A percentile compares a stretch with the other conserved stretches of the same genome.
Evolutionary conservation across 768 basidiomycete species (phyloP).

Genomic region (Ramaria sp.): DNA sequence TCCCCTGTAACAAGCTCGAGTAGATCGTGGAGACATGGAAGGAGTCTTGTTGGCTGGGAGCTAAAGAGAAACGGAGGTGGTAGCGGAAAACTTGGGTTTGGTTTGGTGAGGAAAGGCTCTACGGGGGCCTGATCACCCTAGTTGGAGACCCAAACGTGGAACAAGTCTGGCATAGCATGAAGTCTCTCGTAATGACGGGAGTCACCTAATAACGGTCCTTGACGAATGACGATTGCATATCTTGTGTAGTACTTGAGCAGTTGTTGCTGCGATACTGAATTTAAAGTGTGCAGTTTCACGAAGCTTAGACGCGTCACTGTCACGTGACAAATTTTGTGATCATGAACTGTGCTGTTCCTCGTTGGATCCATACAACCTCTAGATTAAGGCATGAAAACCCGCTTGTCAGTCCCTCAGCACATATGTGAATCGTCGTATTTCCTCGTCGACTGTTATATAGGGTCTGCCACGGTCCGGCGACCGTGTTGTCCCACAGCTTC

Average conservation of each 20-base stretch:
- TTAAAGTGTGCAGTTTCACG: too few species aligned
- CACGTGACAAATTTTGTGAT: background rate
- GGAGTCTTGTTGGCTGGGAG: constrained; percentile 5
- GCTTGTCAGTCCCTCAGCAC: constrained; percentile 4
- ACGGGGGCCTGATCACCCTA: background rate
- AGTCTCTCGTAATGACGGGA: background rate
- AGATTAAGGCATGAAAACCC: constrained; percentile 9
- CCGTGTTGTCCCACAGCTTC: constrained; percentile 28
- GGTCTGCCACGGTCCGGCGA: constrained; percentile 28
- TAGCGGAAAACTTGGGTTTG: constrained; percentile 5
- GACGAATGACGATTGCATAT: background rate
- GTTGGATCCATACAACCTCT: constrained; percentile 6
- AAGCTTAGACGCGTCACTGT: background rate
- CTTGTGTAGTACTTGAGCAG: background rate
- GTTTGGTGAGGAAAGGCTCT: background rate
- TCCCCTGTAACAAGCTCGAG: background rate
- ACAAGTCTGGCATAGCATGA: background rate
- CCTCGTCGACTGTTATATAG: constrained; percentile 13
- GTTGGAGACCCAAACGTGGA: background rate
- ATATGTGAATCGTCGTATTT: background rate
- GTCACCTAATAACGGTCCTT: background rate
- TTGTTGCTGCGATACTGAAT: background rate
- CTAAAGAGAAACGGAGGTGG: background rate
- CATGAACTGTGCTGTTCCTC: background rate
- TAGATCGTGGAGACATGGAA: background rate